Percentiles rank a stretch among this genome's conserved stretches.
These are phyloP conservation scores for Ilyonectria robusta DNA, from an alignment of 2,329 filamentous ascomycete genomes.

Conservation along the genomic window DNA sequence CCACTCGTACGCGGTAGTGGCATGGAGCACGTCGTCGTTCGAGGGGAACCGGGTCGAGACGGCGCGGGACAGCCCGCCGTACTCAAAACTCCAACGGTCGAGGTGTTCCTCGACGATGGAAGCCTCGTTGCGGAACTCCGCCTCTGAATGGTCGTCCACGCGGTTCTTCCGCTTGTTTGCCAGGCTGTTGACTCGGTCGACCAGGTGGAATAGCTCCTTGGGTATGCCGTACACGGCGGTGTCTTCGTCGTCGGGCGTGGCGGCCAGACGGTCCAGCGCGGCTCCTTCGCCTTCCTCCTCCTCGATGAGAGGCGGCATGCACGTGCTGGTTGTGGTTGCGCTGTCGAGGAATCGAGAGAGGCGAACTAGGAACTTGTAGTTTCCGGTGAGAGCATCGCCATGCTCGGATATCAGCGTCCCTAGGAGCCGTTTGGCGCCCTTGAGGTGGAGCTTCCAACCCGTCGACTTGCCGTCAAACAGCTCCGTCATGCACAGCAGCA, in stretches of 20 bases:
- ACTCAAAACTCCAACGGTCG: conserved; percentile 55
- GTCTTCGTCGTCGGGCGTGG: conserved; percentile 50
- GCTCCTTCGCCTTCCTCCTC: conserved; percentile 49
- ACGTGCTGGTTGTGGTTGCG: conserved; percentile 53
- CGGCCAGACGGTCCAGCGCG: conserved; percentile 44
- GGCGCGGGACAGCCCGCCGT: conserved; percentile 46
- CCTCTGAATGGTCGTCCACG: conserved; percentile 49
- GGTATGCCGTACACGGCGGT: conserved; percentile 55
- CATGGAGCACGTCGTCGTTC: conserved; percentile 51
- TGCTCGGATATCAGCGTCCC: conserved; percentile 50
- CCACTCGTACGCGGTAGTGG: conserved; percentile 57
- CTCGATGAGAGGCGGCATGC: conserved; percentile 52
- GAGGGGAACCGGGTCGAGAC: conserved; percentile 38
- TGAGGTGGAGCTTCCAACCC: conserved; percentile 59
- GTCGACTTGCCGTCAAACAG: conserved; percentile 59
- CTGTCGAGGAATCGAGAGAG: conserved; percentile 53
- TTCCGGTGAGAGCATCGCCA: conserved; percentile 53
- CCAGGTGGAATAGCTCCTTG: conserved; percentile 53
- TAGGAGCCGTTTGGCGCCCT: conserved; percentile 57
- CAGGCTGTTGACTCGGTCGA: conserved; percentile 52
- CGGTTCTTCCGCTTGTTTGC: conserved; percentile 52
- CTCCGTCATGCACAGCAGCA: conserved; percentile 59
- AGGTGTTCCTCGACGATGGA: conserved; percentile 48
- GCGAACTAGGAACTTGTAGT: conserved; percentile 56
- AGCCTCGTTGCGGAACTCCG: conserved; percentile 46